phyloP scores from a whole-genome alignment of 768 basidiomycete genomes.

The Pisolithus microcarpus region DNA sequence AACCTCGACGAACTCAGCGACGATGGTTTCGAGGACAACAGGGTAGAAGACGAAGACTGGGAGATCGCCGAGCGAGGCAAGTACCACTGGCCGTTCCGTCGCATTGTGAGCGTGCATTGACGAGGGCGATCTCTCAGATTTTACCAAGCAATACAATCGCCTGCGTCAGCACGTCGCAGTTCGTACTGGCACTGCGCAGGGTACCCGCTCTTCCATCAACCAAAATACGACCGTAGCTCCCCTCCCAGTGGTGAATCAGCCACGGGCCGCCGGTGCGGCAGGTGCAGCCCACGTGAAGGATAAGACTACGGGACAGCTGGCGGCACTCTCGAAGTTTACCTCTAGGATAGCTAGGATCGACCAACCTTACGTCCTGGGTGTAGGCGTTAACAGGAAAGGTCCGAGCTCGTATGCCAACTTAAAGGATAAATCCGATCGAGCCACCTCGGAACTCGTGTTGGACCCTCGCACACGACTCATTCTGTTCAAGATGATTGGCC shows the following conservation, averaged over 20 bases:
- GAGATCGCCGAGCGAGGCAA: conserved; percentile 76
- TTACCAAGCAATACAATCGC: conserved; percentile 97
- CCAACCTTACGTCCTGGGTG: conserved; percentile 56
- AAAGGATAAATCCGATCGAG: conserved; percentile 96
- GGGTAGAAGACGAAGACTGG: conserved; percentile 86
- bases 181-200: conserved; percentile 62
- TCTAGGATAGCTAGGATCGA: conserved; percentile 72
- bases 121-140: conserved; percentile 49
- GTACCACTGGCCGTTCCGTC: conserved; percentile 10
- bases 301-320: conserved; percentile 65
- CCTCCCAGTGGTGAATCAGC: conserved; percentile 68
- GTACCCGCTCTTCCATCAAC: conserved; percentile 46
- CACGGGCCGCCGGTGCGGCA: conserved; percentile 27
- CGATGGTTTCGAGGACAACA: conserved; percentile 46
- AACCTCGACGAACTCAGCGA: conserved; percentile 32
- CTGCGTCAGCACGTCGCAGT: conserved; percentile 87
- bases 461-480: conserved; percentile 94
- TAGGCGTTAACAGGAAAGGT: conserved; percentile 87
- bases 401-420: conserved; percentile 79
- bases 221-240: conserved; percentile 46
- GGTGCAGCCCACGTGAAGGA: conserved; percentile 37
- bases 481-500: conserved; percentile 91
- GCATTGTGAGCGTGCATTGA: neutral
- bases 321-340: conserved; percentile 68
- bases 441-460: conserved; percentile 94